Conservation (phyloP, 2,329 filamentous ascomycete species). For the Cladosporium velox region DNA sequence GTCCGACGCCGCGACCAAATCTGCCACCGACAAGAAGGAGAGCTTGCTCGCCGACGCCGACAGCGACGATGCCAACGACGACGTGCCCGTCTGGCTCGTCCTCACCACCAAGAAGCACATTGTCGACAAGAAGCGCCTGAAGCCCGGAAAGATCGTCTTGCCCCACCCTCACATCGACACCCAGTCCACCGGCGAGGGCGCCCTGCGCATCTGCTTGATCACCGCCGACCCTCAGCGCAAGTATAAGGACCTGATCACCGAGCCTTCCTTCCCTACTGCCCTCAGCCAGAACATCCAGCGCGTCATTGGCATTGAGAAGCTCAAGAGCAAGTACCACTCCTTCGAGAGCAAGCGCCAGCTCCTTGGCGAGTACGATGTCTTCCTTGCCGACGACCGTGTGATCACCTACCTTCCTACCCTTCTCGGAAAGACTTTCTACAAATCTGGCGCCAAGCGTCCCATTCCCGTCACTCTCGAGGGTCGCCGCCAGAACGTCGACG, state of each 20-base stretch:
- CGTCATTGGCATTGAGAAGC: slow-evolving; percentile 78
- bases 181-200: slow-evolving; percentile 41
- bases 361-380: slow-evolving; percentile 83
- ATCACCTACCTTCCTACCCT: slow-evolving; percentile 69
- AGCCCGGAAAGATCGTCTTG: slow-evolving; percentile 73
- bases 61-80: slow-evolving; percentile 47
- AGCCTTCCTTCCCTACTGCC: slow-evolving; percentile 59
- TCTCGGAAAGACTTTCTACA: slow-evolving; percentile 93
- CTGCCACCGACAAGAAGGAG: slow-evolving; percentile 53
- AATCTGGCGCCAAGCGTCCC: slow-evolving; percentile 77
- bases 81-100: slow-evolving; percentile 60
- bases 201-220: slow-evolving; percentile 78
- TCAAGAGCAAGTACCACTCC: slow-evolving; percentile 85
- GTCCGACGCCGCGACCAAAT: slow-evolving; percentile 46
- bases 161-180: slow-evolving; percentile 65
- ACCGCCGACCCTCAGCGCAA: slow-evolving; percentile 78
- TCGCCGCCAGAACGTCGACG: slow-evolving; percentile 47
- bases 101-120: slow-evolving; percentile 68
- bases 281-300: slow-evolving; percentile 52
- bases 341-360: slow-evolving; percentile 87
- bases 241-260: slow-evolving; percentile 85
- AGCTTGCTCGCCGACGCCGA: slow-evolving; percentile 56
- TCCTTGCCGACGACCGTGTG: slow-evolving; percentile 89
- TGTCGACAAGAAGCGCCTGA: slow-evolving; percentile 73
- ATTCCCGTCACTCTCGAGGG: slow-evolving; percentile 76